Evolutionary conservation across 352 stramenopile genomes (phyloP), one percentile per base, ranked within the genome.

Genomic region (Phytopythium cucurbitacearum): DNA sequence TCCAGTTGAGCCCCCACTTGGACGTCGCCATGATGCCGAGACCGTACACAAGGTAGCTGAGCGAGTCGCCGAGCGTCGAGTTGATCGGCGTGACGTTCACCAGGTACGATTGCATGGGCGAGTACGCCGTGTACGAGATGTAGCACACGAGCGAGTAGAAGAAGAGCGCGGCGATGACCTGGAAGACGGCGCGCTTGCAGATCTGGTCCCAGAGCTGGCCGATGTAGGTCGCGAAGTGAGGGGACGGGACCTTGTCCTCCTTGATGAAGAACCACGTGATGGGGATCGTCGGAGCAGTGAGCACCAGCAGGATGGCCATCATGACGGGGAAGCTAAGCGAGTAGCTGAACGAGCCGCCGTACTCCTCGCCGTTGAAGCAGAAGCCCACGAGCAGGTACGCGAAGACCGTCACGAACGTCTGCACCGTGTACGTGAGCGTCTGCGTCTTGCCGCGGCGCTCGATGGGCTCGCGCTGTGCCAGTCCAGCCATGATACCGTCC

Each of bases 311-410:
- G 32, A 69, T 50, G 28, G 62, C n/a, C 60, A 69, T 73, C 32
- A 75, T 13, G 10, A 53, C 12, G 11, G 57, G 64, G 51, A 80
- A 73, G 41, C 39, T 59, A 1, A 86, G 42, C 16, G 57, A 57
- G 28, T 63, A 73, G 53, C 64, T 46, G 47, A 76, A 86, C 15
- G 34, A 42, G 8, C 75, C 75, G 21, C 64, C 67, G 48, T 86
- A 86, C 15, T 69, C 46, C 33, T 33, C n/a, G 9, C 61, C 67
- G 61, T 82, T 85, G 46, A 86, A 63, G 11, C n/a, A 12, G 34
- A 75, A 65, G 8, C 51, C 66, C 9, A 59, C 21, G 10, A 72
- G 11, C 3, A 70, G 16, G 34, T 13, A 16, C 3, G 53, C 47
- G 11, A 53, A 53, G 9, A 79, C 6, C 7, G 62, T 40, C 13